Evolutionary conservation across 768 basidiomycete genomes (phyloP).

Genomic region (Tylopilus sp.): DNA sequence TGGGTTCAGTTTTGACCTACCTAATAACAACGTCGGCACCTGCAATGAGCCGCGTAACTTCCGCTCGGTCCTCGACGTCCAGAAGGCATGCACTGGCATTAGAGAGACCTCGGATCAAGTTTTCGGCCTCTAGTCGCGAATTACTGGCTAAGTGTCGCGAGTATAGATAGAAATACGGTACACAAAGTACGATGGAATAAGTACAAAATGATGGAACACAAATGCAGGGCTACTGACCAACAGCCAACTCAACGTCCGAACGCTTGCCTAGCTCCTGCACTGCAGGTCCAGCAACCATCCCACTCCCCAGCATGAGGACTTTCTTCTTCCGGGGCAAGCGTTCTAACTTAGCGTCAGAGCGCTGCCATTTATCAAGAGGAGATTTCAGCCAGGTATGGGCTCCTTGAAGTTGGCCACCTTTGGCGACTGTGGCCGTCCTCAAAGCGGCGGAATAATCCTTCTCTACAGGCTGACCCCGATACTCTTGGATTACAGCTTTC

Average conservation of each 20-base stretch:
- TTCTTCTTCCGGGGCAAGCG: conserved; percentile 46
- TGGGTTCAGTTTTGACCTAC: conserved; percentile 37
- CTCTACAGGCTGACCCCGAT: conserved; percentile 29
- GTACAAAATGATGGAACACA: conserved; percentile 10
- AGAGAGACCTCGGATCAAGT: conserved; percentile 38
- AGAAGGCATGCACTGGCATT: conserved; percentile 57
- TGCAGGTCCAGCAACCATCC: conserved; percentile 94
- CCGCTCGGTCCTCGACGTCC: conserved; percentile 51
- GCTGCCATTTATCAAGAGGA: conserved; percentile 45
- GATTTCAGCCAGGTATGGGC: conserved; percentile 57
- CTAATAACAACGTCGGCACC: conserved; percentile 81
- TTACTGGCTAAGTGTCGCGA: conserved; percentile 60
- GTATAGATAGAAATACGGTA: conserved; percentile 1
- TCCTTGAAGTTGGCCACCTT: conserved; percentile 49
- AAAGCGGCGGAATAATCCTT: conserved; percentile 42
- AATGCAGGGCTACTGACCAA: conserved; percentile 55
- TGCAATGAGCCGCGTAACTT: conserved; percentile 50
- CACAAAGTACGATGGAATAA: conserved; percentile 15
- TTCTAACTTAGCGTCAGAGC: conserved; percentile 3
- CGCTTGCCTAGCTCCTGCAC: conserved; percentile 68
- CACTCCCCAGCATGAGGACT: conserved; percentile 82
- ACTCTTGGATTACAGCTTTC: conserved; percentile 46
- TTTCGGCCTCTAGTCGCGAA: conserved; percentile 52
- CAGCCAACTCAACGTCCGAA: conserved; percentile 61
- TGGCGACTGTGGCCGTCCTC: conserved; percentile 68